Evolutionary conservation across 495 filamentous ascomycete species (phyloP), one percentile per base, ranked within the genome.

Genomic region (Rostrohypoxylon terebratum): DNA sequence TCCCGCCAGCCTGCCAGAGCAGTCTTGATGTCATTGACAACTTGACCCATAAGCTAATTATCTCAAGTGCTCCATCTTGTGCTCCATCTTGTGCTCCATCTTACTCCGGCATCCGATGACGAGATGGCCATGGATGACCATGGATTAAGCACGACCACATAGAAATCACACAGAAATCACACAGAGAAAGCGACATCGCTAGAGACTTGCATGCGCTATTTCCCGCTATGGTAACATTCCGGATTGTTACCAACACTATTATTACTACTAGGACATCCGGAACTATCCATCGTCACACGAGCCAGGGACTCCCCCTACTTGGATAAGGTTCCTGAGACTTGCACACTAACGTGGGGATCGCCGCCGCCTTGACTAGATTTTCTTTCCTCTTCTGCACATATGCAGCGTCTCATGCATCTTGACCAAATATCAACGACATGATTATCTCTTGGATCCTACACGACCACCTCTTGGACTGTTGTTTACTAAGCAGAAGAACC

Each of bases 1-100:
- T 48, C 38, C 16, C 4, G 36, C 13, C 9, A 8, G 14, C 38
- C 16, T 8, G 36, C 13, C 9, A 8, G 14, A 31, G 34, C 14
- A 69, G 60, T 70, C 38, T 57, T 70, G 67, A 70, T 70, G 60
- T 70, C 67, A 70, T 64, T 16, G 53, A 64, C 21, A 53, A n/a
- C 51, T 28, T n/a, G 21, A 23, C 8, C 25, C 25, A 5, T n/a
- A 44, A 44, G 25, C 42, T 36, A 25, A 40, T 31, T 28, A 38
- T 38, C 34, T 38, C 34, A 38, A 9, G 42, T 42, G 28, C 20
- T 31, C n/a, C 31, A 6, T 44, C 58, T 44, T 33, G n/a, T n/a
- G n/a, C n/a, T n/a, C n/a, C n/a, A n/a, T n/a, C n/a, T n/a, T n/a
- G 42, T 42, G 28, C 20, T 31, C n/a, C 31, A 6, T 44, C 58